Base-by-base conservation (phyloP, 306 rosid genomes). In the Cercis canadensis region DNA sequence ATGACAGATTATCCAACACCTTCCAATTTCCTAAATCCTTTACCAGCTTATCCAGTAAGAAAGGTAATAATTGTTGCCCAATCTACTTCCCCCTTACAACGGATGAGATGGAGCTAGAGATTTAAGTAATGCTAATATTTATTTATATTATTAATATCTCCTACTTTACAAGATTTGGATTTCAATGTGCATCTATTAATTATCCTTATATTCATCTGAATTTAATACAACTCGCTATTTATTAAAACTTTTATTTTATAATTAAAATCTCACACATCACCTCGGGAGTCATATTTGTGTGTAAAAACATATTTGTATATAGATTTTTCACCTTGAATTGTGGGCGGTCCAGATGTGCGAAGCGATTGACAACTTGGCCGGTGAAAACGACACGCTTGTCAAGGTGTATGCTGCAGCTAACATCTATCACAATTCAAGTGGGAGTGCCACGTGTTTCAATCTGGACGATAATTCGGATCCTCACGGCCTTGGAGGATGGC, bases 1-100 rank as follows among this genome's bases (percentile, higher is more conserved):
- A 93, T 93, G 97, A 87, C 90, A 0, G 98, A 93, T 82, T 93
- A 93, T 82, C 98, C 98, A 0, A 87, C 97, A n/a, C 87, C 98
- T 32, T 79, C 90, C 21, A 87, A 82, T 80, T 93, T 93, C 70
- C 1, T 93, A 0, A 81, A 2, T 55, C 92, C 96, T 1, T 14
- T 93, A 77, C 98, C 98, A 10, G 89, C 97, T 52, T 85, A 83
- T 72, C 98, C 98, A 1, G 87, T 93, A 4, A 93, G 56, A 82
- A 83, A 87, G 92, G 98, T 90, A 24, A 24, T 24, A 24, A 24
- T 24, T 24, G 29, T 24, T 24, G 29, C 29, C 29, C 29, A 24
- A 24, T 24, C 29, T n/a, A n/a, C n/a, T n/a, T n/a, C n/a, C n/a
- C n/a, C n/a, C n/a, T n/a, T n/a, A n/a, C n/a, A n/a, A n/a, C n/a